Evolutionary conservation across 345 rosid species (phyloP).

Genomic region (Acer negundo): DNA sequence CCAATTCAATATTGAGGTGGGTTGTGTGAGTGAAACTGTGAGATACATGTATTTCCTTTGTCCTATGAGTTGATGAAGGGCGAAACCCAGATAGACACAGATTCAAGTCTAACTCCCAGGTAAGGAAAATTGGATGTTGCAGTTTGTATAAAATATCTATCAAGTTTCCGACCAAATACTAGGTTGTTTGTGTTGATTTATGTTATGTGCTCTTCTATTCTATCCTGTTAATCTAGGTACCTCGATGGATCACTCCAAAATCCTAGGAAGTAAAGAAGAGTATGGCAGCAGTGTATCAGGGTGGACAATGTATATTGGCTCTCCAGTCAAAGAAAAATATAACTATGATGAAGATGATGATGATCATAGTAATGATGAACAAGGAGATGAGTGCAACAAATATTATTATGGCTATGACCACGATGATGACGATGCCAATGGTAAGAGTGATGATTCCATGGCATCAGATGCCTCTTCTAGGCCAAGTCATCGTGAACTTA

Average conservation of each 20-base stretch:
- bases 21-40: slow-evolving; percentile 26
- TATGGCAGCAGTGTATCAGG: slow-evolving; percentile 58
- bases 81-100: slow-evolving; percentile 15
- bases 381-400: slow-evolving; percentile 16
- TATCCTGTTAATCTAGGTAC: slow-evolving; percentile 17
- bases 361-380: slow-evolving; percentile 10
- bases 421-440: slow-evolving; percentile 18
- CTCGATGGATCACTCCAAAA: slow-evolving; percentile 52
- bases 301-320: slow-evolving; percentile 68
- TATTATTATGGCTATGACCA: slow-evolving; percentile 23
- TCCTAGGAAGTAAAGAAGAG: slow-evolving; percentile 41
- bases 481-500: slow-evolving; percentile 45
- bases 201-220: slow-evolving; percentile 23
- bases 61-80: slow-evolving; percentile 17
- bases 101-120: slow-evolving; percentile 8
- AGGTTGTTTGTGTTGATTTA: slow-evolving; percentile 20
- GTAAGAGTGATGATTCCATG: slow-evolving; percentile 71
- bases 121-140: slow-evolving; percentile 4
- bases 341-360: slow-evolving; percentile 24
- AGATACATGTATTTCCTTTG: slow-evolving; percentile 16
- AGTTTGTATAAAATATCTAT: background rate
- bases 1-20: slow-evolving; percentile 45
- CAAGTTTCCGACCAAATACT: slow-evolving; percentile 1
- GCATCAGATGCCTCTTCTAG: slow-evolving; percentile 79
- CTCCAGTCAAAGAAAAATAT: slow-evolving; percentile 35